Conservation (phyloP, 2,329 filamentous ascomycete species). For the Sporothrix brasiliensis region DNA sequence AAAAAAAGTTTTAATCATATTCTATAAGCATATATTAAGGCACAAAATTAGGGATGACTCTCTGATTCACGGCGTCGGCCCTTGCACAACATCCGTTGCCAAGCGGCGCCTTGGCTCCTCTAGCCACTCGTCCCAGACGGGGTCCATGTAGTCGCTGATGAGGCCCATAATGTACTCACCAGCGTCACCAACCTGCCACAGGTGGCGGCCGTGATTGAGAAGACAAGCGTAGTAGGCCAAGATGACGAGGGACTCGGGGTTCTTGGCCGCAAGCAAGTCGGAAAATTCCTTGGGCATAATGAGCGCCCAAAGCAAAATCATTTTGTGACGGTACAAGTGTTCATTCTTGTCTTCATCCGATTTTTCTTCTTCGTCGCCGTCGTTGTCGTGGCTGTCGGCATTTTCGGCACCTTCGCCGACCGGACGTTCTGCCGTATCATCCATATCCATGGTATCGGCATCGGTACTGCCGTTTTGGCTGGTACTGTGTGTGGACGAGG, state of each 20-base stretch:
- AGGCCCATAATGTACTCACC: slow-evolving; percentile 34
- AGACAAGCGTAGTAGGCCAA: slow-evolving; percentile 41
- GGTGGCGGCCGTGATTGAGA: slow-evolving; percentile 38
- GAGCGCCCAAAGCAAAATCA: slow-evolving; percentile 41
- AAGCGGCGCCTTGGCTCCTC: slow-evolving; percentile 32
- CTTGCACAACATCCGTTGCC: slow-evolving; percentile 1
- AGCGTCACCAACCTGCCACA: slow-evolving; percentile 41
- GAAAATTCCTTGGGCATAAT: slow-evolving; percentile 37
- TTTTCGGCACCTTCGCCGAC: no score
- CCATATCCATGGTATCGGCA: background rate
- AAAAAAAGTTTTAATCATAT: no score
- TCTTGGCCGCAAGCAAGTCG: slow-evolving; percentile 36
- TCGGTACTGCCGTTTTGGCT: background rate
- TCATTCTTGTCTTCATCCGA: slow-evolving; percentile 26
- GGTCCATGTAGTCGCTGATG: slow-evolving; percentile 31
- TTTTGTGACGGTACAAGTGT: slow-evolving; percentile 35
- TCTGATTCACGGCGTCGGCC: slow-evolving; percentile 2
- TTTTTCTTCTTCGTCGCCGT: background rate
- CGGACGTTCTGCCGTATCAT: background rate
- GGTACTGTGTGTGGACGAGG: background rate
- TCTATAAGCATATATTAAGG: no score
- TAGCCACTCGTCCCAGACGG: slow-evolving; percentile 35
- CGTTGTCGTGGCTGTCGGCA: background rate
- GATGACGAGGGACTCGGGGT: slow-evolving; percentile 39
- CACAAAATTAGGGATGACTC: background rate